phyloP scores from a whole-genome alignment of 208 protist genomes.

The Giardia muris region DNA sequence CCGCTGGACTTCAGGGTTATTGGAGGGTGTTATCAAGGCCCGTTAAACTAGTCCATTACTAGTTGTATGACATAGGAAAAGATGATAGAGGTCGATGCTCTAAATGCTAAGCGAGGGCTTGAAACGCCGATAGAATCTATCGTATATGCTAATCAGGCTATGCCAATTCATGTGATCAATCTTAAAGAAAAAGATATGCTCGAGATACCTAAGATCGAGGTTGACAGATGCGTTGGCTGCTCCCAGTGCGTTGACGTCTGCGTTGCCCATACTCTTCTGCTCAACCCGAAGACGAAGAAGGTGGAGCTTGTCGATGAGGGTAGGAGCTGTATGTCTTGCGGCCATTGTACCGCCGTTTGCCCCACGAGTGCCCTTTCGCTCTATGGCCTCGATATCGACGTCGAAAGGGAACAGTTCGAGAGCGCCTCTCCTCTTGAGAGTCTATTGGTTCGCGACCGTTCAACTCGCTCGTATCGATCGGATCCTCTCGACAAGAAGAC shows the following conservation, averaged over 20 bases:
- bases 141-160: no score
- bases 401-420: background rate
- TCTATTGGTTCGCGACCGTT: background rate
- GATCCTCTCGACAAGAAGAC: background rate
- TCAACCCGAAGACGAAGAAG: background rate
- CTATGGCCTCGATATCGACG: background rate
- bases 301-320: background rate
- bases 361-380: background rate
- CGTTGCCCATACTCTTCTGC: background rate
- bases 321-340: background rate
- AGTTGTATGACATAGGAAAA: no score
- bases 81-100: no score
- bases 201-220: no score
- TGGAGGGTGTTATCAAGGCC: no score
- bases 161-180: no score
- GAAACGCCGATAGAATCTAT: no score
- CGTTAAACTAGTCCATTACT: no score
- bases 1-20: no score
- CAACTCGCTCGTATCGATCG: background rate
- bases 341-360: background rate
- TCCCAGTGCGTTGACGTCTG: background rate
- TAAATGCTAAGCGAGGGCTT: no score
- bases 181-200: no score
- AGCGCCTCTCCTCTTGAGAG: background rate
- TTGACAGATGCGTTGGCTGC: background rate